phyloP scores from a whole-genome alignment of 176 grass and related monocot genomes.

The Avena atlantica region DNA sequence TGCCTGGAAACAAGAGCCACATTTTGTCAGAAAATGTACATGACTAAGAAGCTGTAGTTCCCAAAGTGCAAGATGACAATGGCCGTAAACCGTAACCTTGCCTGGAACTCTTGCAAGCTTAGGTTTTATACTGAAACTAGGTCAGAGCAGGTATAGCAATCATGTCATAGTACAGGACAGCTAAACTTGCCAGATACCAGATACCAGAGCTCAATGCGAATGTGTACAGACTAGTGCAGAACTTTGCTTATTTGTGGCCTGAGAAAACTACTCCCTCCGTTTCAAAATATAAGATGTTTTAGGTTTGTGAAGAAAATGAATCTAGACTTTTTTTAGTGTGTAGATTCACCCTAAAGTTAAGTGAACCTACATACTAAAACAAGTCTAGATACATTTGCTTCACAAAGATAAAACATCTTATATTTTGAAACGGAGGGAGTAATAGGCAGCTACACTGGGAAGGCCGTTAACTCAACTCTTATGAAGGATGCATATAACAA shows the following conservation, averaged over 20 bases:
- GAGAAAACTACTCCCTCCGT: neutral
- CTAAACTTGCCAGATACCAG: conserved; percentile 22
- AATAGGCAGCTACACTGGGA: neutral
- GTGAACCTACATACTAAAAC: too few relatives aligned
- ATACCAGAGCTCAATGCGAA: neutral
- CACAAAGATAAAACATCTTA: too few relatives aligned
- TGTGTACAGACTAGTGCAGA: neutral
- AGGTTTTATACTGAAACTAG: neutral
- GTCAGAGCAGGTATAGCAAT: conserved; percentile 10
- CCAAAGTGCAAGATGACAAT: neutral
- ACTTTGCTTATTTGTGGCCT: neutral
- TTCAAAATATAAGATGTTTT: too few relatives aligned
- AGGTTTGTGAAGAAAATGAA: too few relatives aligned
- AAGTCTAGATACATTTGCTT: too few relatives aligned
- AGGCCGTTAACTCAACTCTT: conserved; percentile 10
- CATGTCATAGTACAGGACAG: conserved; percentile 1
- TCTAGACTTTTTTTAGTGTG: too few relatives aligned
- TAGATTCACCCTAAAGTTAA: too few relatives aligned
- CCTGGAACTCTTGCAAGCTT: neutral
- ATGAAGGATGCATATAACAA: conserved; percentile 27
- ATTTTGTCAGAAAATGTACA: conserved; percentile 26
- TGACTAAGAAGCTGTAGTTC: neutral
- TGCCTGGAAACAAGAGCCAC: conserved; percentile 58
- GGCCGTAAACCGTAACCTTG: neutral
- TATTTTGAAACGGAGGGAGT: too few relatives aligned